Percentiles rank a stretch among this genome's conserved stretches.
These are phyloP conservation scores for Panaeolus papilionaceus DNA, from an alignment of 768 basidiomycete genomes.

Conservation along the genomic window DNA sequence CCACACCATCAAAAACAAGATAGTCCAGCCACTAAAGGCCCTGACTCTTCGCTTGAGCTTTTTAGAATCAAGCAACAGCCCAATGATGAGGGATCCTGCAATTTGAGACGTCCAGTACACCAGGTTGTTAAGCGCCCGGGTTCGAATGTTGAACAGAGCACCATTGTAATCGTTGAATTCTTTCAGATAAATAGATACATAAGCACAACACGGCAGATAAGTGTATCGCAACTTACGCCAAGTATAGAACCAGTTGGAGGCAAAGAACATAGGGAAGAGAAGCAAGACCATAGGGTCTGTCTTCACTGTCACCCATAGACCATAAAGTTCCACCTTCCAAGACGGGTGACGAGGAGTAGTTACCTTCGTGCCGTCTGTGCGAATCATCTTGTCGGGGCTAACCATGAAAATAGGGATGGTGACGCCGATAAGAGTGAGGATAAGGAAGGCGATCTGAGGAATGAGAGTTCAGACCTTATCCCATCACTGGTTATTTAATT, in stretches of 20 bases:
- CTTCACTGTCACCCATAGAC: constrained; percentile 69
- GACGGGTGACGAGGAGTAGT: constrained; percentile 68
- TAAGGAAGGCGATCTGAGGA: constrained; percentile 74
- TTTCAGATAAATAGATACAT: constrained; percentile 35
- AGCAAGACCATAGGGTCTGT: constrained; percentile 77
- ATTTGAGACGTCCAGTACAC: constrained; percentile 86
- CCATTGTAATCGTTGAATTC: constrained; percentile 84
- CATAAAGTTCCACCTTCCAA: constrained; percentile 78
- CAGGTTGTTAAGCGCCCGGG: constrained; percentile 77
- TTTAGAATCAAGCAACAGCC: constrained; percentile 67
- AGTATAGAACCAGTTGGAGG: constrained; percentile 86
- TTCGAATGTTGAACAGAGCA: constrained; percentile 82
- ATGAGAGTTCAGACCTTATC: neutral
- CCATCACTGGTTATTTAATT: neutral
- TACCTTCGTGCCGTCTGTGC: constrained; percentile 78
- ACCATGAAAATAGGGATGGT: constrained; percentile 73
- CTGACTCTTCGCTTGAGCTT: constrained; percentile 66
- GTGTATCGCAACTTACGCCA: constrained; percentile 63
- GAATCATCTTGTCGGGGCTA: constrained; percentile 72
- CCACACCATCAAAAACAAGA: constrained; percentile 70
- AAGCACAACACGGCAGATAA: neutral
- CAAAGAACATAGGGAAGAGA: constrained; percentile 87
- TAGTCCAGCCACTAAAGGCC: constrained; percentile 71
- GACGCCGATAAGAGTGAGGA: constrained; percentile 75
- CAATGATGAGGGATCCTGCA: constrained; percentile 74